Evolutionary conservation across 306 rosid genomes (phyloP), one percentile per base, ranked within the genome.

Genomic region (Senna tora): DNA sequence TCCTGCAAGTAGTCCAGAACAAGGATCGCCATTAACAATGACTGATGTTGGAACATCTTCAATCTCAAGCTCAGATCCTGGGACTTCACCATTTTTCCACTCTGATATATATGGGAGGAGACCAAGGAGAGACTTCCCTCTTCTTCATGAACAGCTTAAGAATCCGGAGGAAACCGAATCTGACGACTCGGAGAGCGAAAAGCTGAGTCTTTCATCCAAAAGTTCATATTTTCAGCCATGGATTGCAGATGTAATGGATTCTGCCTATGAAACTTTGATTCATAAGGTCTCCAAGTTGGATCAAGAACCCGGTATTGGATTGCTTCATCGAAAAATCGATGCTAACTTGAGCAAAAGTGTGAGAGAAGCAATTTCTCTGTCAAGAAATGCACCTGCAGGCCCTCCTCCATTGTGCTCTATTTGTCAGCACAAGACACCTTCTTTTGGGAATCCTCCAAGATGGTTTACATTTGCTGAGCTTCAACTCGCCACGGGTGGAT

Each of bases 391-490:
- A 39, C 89, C 97, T 67, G 88, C 77, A 14, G 96, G 88, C 21
- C 90, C 97, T 79, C 99, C 99, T 43, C 99, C 99, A 4, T 72
- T 94, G 80, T 94, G 99, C 57, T 91, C 99, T 7, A 78, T 91
- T 74, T 94, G 99, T 80, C 97, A 86, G 88, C 99, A 94, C 91
- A 94, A 89, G 82, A 88, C 90, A 46, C 99, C 99, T 42, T 86
- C 64, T 41, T 94, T 94, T 67, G 99, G 99, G 56, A 91, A 85
- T 71, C 96, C 99, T 79, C 99, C 99, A 11, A 82, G 84, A 75
- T 94, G 96, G 99, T 94, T 94, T 85, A 86, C 91, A 33, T 94
- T 75, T 80, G 82, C 84, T 0, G 96, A 94, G 75, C 84, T 94
- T 62, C 96, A 91, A 65, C 79, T 86, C 42, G 99, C 99, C 71